Conservation (phyloP, 148 eudicot genomes). For the Silene conica region DNA sequence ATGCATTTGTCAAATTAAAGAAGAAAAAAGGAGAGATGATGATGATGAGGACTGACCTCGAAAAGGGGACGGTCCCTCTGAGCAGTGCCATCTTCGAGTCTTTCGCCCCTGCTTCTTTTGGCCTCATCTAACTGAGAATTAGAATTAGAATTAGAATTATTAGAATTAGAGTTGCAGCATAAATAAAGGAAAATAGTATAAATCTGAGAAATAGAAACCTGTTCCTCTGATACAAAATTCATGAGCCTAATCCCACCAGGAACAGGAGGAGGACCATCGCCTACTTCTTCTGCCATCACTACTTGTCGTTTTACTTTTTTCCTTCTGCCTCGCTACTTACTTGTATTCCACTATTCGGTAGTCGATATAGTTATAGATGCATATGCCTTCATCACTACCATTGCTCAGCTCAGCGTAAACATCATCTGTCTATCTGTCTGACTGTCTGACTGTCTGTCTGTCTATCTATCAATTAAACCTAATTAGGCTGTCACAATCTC, state of each 20-base stretch:
- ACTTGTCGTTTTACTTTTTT: not conserved
- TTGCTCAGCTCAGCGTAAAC: no score
- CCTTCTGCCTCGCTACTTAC: not conserved
- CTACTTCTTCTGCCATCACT: constrained; percentile 58
- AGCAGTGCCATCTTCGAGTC: constrained; percentile 97
- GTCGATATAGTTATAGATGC: no score
- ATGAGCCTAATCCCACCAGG: constrained; percentile 38
- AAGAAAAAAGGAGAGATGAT: no score
- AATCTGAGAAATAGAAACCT: constrained; percentile 35
- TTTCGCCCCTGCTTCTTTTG: constrained; percentile 64
- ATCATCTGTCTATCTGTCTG: no score
- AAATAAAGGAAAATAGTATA: no score
- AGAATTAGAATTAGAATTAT: no score
- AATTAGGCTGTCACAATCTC: no score
- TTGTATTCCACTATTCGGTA: not conserved
- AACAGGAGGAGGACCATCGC: constrained; percentile 30
- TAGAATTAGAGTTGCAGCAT: not conserved
- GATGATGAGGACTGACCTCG: constrained; percentile 39
- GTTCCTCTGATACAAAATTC: constrained; percentile 83
- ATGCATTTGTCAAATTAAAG: no score
- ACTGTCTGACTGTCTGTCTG: no score
- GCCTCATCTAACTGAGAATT: constrained; percentile 63
- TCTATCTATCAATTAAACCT: no score
- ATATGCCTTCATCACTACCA: not conserved
- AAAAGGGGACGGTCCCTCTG: constrained; percentile 89